phyloP scores from a whole-genome alignment of 2,329 filamentous ascomycete genomes.

The Colletotrichum scovillei region DNA sequence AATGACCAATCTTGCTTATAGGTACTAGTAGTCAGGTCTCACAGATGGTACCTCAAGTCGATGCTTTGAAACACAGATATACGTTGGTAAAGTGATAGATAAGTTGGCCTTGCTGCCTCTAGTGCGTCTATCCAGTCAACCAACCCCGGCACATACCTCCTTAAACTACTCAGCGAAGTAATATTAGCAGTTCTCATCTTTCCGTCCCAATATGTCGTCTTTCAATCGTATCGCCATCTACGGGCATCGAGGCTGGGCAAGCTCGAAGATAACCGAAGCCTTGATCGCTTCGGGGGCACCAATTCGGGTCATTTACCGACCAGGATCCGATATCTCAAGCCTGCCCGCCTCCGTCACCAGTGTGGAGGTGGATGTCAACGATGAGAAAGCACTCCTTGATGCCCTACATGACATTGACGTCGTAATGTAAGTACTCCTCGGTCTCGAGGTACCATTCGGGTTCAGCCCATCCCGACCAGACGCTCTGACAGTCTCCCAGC shows the following conservation, averaged over 20 bases:
- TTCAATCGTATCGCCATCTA: conserved; percentile 45
- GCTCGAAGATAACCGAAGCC: conserved; percentile 40
- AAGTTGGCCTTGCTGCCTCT: not conserved
- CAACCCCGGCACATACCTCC: no score
- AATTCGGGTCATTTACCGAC: conserved; percentile 41
- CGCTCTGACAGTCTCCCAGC: not conserved
- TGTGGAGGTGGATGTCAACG: conserved; percentile 20
- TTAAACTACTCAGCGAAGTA: not conserved
- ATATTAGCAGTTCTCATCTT: not conserved
- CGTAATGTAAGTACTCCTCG: conserved; percentile 20
- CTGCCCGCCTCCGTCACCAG: conserved; percentile 27
- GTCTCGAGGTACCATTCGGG: not conserved
- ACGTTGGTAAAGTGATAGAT: not conserved
- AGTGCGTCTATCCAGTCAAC: not conserved
- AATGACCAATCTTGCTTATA: not conserved
- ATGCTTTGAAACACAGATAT: not conserved
- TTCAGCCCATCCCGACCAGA: not conserved
- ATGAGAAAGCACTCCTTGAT: conserved; percentile 1
- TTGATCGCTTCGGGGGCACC: conserved; percentile 41
- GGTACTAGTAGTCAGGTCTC: not conserved
- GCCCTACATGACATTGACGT: conserved; percentile 28
- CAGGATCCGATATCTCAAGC: conserved; percentile 40
- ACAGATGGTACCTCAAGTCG: not conserved
- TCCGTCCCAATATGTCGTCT: conserved; percentile 23
- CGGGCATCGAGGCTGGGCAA: conserved; percentile 43